phyloP scores from a whole-genome alignment of 352 stramenopile species.

The Thalassiosira ordinaria region DNA sequence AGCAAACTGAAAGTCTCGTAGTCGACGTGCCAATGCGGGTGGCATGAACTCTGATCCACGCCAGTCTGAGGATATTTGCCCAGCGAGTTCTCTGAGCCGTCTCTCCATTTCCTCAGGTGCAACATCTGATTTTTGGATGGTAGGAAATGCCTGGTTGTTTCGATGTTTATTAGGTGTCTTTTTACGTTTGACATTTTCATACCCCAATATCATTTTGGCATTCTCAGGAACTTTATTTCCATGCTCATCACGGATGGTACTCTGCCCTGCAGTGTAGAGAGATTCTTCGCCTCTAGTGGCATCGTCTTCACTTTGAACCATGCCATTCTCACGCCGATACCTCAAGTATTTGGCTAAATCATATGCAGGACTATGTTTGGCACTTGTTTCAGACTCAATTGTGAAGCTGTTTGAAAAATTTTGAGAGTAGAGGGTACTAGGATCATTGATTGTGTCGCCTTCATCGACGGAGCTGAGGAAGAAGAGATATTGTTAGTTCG shows the following conservation, averaged over 20 bases:
- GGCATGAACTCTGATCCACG: constrained; percentile 66
- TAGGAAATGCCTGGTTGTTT: constrained; percentile 28
- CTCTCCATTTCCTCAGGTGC: constrained; percentile 43
- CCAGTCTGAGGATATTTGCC: constrained; percentile 79
- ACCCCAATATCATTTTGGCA: constrained; percentile 53
- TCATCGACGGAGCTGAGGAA: constrained; percentile 44
- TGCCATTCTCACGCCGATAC: constrained; percentile 10
- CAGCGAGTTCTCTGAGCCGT: constrained; percentile 70
- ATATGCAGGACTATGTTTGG: background rate
- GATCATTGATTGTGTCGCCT: constrained; percentile 52
- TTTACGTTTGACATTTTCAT: constrained; percentile 26
- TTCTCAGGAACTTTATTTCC: constrained; percentile 50
- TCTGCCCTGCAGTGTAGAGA: constrained; percentile 19
- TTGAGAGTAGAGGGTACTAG: constrained; percentile 23
- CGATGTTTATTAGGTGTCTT: constrained; percentile 11
- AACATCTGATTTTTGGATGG: constrained; percentile 9
- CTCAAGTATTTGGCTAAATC: constrained; percentile 14
- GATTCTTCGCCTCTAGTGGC: constrained; percentile 9
- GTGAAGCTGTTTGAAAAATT: constrained; percentile 29
- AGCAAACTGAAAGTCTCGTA: constrained; percentile 85
- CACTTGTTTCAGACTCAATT: constrained; percentile 23
- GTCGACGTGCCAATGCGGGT: constrained; percentile 67
- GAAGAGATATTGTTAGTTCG: too few relatives aligned
- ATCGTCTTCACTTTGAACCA: background rate
- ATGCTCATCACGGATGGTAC: constrained; percentile 39